Base-by-base conservation (phyloP, 1,139 yeast species). In the Saccharomyces pastorianus region DNA sequence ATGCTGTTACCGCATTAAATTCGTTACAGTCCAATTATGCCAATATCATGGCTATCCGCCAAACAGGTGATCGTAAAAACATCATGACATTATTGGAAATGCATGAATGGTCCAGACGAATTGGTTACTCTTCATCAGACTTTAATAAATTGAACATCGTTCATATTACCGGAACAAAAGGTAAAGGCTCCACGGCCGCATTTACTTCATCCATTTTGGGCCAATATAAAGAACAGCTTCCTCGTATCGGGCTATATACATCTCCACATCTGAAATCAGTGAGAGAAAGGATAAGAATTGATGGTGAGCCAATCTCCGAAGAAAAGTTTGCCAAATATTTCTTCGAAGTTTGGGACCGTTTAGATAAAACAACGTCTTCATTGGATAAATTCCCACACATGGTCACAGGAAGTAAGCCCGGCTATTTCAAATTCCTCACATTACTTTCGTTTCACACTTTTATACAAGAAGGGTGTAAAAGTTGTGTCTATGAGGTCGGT, bases 181-280 rank as follows among this genome's bases (percentile, higher is more conserved):
- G 99, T 11, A 95, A 95, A 72, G 99, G 99, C 0, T 90, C 97
- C 0, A 91, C 98, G 0, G 93, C 97, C 73, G 97, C 99, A 0
- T 95, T 95, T 68, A 82, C 91, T 2, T 89, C 88, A 64, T 83
- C 95, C 2, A 89, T 93, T 49, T 72, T 95, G 57, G 68, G 73
- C 14, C 90, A 88, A 65, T 89, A 88, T 65, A 62, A 61, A 31
- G 68, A 70, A 9, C 50, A 56, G 14, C 47, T 68, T 20, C 63
- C 62, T 2, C 88, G 88, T 67, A 79, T 91, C 51, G 99, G 99
- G 0, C 77, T 93, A 32, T 95, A 88, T 69, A 91, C 98, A 0
- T 89, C 97, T 2, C 99, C 99, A 3, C 99, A 95, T 71, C 78
- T 95, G 69, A 89, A 87, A 69, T 82, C 95, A 9, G 98, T 95